Base-by-base conservation (phyloP, 1,284 basidiomycete species). In the Moesziomyces parantarcticus region DNA sequence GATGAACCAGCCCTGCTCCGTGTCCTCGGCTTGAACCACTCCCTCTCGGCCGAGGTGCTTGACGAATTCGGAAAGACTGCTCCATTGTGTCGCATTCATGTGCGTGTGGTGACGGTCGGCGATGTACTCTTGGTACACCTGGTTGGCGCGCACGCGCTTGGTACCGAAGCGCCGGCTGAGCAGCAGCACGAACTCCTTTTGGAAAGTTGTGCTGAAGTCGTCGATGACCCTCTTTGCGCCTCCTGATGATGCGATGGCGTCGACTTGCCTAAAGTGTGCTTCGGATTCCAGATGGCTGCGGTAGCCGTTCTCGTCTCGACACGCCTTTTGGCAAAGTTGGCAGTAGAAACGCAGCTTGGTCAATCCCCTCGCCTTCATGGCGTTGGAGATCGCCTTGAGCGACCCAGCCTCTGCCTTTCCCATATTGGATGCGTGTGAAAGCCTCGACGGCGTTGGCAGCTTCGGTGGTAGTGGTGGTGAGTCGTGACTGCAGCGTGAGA, bases 11-110 rank as follows among this genome's bases (percentile, higher is more conserved):
- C 95, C 96, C 86, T 97, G 94, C 85, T 98, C 96, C 50, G 93
- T 97, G 86, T 99, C 96, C 83, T 99, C 96, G 22, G 97, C 97
- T 72, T 92, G 89, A 4, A 91, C 92, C 49, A 97, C 87, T 39
- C 97, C 96, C 8, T 89, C 87, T 46, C 94, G 88, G 3, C 97
- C 95, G 29, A 99, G 88, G 79, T 95, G 90, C 85, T 96, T 94
- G 79, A 90, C 88, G 78, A 99, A 99, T 80, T 97, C 96, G 13
- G 92, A 92, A 64, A 99, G 88, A 11, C 96, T 97, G 23, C 97
- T 92, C 95, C 97, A 99, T 65, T 93, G 90, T 11, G 97, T 99
- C 6, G 95, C 87, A 85, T 99, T 99, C 97, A 99, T 99, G 86
- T 99, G 97, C 23, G 95, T 87, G 84, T 99, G 97, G 52, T 88